Evolutionary conservation across 495 filamentous ascomycete species (phyloP).

Genomic region (Immersiella caudata): DNA sequence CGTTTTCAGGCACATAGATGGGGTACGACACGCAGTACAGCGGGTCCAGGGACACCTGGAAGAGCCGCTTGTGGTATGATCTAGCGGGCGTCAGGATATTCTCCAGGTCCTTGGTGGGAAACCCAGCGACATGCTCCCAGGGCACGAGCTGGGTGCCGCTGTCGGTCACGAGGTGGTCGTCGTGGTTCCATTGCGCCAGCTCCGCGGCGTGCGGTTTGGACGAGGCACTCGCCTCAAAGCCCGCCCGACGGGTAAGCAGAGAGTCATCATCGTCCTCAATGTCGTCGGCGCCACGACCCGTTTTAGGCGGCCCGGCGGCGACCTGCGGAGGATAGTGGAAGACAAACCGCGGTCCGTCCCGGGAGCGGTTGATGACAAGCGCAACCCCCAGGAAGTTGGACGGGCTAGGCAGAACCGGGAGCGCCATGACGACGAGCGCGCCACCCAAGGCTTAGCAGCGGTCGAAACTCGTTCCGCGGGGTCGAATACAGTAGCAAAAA

Average conservation of each 20-base stretch:
- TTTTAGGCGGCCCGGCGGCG: conserved; percentile 29
- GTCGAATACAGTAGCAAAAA: not conserved
- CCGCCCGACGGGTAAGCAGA: conserved; percentile 34
- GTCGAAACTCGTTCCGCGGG: not conserved
- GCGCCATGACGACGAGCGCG: conserved; percentile 39
- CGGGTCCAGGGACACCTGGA: conserved; percentile 84
- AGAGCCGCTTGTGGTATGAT: conserved; percentile 82
- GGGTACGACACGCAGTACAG: conserved; percentile 85
- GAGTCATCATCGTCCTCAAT: conserved; percentile 50
- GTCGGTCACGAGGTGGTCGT: conserved; percentile 56
- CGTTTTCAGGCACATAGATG: conserved; percentile 83
- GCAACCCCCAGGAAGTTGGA: conserved; percentile 72
- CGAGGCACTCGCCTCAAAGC: conserved; percentile 38
- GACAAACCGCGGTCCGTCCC: conserved; percentile 79
- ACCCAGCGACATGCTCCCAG: conserved; percentile 79
- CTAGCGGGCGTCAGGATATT: conserved; percentile 78
- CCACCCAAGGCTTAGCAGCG: not conserved
- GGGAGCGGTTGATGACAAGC: conserved; percentile 78
- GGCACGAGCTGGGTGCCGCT: conserved; percentile 60
- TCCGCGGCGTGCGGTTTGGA: conserved; percentile 41
- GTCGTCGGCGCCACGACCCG: conserved; percentile 33
- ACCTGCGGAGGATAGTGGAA: conserved; percentile 81
- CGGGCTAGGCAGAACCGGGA: conserved; percentile 49
- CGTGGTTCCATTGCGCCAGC: conserved; percentile 58
- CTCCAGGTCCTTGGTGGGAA: conserved; percentile 76